Conservation (phyloP, 164 flowering plant species). For the Magnolia kwangsiensis region DNA sequence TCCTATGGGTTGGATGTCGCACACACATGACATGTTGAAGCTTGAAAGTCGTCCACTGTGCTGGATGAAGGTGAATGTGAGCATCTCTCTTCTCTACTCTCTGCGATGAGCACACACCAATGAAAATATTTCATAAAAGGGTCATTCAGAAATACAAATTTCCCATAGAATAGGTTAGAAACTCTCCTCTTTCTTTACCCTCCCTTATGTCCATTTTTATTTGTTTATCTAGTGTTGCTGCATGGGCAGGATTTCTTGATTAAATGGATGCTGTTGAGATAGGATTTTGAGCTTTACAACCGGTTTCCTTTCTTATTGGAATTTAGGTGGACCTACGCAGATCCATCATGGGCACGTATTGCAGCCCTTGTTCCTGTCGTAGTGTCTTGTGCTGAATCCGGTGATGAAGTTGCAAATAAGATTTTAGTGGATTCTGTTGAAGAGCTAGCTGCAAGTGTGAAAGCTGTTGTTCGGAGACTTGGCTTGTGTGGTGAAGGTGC, state of each 20-base stretch:
- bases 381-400: constrained; percentile 91
- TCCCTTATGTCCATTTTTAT: not conserved
- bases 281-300: not conserved
- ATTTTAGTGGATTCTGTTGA: constrained; percentile 66
- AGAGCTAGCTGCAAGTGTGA: constrained; percentile 80
- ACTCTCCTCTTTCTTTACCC: not conserved
- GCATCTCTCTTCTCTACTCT: too few species aligned
- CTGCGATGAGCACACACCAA: too few species aligned
- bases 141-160: too few species aligned
- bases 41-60: too few species aligned
- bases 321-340: constrained; percentile 82
- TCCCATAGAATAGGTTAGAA: not conserved
- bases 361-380: constrained; percentile 93
- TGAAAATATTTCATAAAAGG: too few species aligned
- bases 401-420: constrained; percentile 71
- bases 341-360: constrained; percentile 98
- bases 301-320: constrained; percentile 11
- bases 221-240: not conserved
- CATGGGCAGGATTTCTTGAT: not conserved
- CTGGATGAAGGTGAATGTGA: too few species aligned
- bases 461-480: constrained; percentile 85
- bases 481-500: constrained; percentile 78
- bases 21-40: too few species aligned
- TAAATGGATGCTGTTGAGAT: not conserved
- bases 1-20: too few species aligned